Conservation (phyloP, 1,139 yeast species). For the Kurtzmaniella quercitrusa region DNA sequence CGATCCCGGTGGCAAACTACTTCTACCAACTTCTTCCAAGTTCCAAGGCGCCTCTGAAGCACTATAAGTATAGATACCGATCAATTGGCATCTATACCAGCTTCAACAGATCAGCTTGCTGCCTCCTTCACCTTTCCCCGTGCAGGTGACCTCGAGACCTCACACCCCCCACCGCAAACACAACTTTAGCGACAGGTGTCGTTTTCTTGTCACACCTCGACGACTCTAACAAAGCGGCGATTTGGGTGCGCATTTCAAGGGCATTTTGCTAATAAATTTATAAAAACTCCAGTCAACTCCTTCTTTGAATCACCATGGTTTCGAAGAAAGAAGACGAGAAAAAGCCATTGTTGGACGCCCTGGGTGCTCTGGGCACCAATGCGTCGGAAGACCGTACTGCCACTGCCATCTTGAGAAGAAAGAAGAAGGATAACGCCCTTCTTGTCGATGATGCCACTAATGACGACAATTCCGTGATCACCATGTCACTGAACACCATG, state of each 20-base stretch:
- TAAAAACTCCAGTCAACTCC: neutral
- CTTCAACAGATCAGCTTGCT: too few relatives aligned
- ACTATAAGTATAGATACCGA: neutral
- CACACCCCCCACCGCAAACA: neutral
- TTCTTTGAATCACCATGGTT: conserved; percentile 4
- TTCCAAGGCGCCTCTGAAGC: neutral
- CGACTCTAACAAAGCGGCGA: neutral
- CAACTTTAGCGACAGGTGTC: neutral
- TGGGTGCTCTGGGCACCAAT: conserved; percentile 27
- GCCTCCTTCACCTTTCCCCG: too few relatives aligned
- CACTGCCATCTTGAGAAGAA: conserved; percentile 93
- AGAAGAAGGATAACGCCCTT: conserved; percentile 94
- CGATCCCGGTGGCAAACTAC: conserved; percentile 1
- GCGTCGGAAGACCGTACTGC: conserved; percentile 80
- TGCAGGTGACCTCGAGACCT: too few relatives aligned
- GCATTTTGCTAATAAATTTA: neutral
- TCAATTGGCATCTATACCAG: too few relatives aligned
- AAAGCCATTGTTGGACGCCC: conserved; percentile 42
- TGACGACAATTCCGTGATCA: conserved; percentile 94
- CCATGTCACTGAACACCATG: conserved; percentile 94
- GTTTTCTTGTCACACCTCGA: neutral
- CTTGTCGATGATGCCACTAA: conserved; percentile 95
- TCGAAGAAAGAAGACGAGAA: conserved; percentile 13
- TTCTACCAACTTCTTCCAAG: neutral
- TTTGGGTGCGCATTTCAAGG: neutral